Evolutionary conservation across 2,329 filamentous ascomycete species (phyloP).

Genomic region (Gremmenia infestans): DNA sequence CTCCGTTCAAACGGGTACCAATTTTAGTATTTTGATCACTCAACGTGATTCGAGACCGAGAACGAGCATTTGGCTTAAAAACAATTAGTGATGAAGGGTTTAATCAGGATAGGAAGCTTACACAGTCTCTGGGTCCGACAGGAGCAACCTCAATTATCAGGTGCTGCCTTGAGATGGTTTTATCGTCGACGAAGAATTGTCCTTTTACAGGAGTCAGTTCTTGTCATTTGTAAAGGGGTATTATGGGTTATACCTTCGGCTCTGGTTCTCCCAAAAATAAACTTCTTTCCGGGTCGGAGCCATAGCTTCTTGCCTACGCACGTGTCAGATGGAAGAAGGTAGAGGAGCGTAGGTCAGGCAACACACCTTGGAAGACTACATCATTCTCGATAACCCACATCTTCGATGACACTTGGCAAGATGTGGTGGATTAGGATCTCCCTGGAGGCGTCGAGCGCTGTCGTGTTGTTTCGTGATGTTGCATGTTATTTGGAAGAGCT

Average conservation of each 20-base stretch:
- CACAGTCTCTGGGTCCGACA: constrained; percentile 62
- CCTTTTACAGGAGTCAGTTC: constrained; percentile 43
- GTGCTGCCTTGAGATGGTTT: constrained; percentile 85
- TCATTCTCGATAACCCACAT: constrained; percentile 55
- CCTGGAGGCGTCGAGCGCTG: no score
- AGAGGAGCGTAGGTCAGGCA: background rate
- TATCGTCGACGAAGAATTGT: constrained; percentile 67
- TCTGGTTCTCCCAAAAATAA: constrained; percentile 77
- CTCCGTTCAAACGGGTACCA: constrained; percentile 73
- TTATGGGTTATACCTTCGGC: constrained; percentile 49
- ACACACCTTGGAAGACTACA: constrained; percentile 45
- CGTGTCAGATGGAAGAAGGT: constrained; percentile 4
- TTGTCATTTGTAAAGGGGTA: constrained; percentile 1
- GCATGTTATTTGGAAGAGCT: no score
- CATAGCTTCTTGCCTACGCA: constrained; percentile 64
- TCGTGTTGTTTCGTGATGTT: no score
- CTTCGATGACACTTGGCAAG: no score
- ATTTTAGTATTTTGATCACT: constrained; percentile 80
- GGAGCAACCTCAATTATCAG: constrained; percentile 67
- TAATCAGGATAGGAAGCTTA: constrained; percentile 37
- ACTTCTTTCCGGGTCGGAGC: constrained; percentile 79
- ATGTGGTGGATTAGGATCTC: no score
- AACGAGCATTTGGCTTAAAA: constrained; percentile 16
- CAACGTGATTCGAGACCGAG: constrained; percentile 64
- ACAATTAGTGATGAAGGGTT: constrained; percentile 10